Conservation (phyloP, 2,329 filamentous ascomycete species). For the Xylariaceae sp. region DNA sequence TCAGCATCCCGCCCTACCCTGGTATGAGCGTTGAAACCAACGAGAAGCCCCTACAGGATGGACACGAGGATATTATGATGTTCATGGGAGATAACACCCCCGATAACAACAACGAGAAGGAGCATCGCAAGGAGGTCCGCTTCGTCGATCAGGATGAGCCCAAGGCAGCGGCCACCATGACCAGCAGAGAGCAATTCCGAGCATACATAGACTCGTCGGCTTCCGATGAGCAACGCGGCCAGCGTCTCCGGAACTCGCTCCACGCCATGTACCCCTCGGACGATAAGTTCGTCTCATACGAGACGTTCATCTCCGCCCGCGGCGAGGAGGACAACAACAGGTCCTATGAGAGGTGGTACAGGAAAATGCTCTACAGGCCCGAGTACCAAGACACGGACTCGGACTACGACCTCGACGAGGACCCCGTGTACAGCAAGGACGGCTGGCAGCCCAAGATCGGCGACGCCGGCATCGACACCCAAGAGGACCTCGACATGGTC, state of each 20-base stretch:
- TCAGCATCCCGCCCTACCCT: background rate
- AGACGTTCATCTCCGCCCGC: background rate
- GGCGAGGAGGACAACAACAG: background rate
- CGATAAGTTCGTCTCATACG: background rate
- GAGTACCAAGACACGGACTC: background rate
- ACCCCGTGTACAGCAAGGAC: background rate
- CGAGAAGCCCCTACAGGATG: background rate
- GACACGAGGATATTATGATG: background rate
- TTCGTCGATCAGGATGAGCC: no score
- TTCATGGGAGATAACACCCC: background rate
- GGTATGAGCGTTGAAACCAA: background rate
- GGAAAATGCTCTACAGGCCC: background rate
- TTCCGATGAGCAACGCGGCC: background rate
- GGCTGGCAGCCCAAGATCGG: constrained; percentile 5
- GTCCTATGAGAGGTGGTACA: background rate
- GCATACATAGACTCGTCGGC: background rate
- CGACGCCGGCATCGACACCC: constrained; percentile 5
- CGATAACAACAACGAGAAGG: no score
- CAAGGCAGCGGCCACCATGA: background rate
- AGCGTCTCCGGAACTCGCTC: background rate
- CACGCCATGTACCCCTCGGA: constrained; percentile 1
- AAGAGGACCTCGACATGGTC: constrained; percentile 3
- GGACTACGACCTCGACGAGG: background rate
- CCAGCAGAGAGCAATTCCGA: background rate
- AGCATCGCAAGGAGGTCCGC: no score